These are phyloP conservation scores for Geotrichum australiense DNA, from an alignment of 1,139 yeast species.

Conservation along the genomic window DNA sequence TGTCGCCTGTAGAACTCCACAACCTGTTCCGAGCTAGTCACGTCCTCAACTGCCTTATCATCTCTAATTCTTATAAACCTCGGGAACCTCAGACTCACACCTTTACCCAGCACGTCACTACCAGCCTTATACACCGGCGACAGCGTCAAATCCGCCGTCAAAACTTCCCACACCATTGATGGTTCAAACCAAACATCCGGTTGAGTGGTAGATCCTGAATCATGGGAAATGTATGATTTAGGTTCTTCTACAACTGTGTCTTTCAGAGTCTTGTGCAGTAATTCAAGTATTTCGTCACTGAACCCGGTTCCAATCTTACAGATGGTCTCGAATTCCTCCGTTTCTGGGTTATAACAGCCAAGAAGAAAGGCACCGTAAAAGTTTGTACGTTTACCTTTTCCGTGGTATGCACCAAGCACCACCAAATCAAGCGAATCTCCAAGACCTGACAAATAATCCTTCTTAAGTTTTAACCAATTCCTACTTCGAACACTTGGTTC, in stretches of 20 bases:
- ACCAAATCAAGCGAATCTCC: slow-evolving; percentile 94
- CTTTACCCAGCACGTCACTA: slow-evolving; percentile 67
- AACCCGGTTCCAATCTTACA: slow-evolving; percentile 98
- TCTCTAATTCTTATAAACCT: slow-evolving; percentile 79
- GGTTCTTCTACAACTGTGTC: slow-evolving; percentile 66
- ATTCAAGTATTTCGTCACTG: slow-evolving; percentile 70
- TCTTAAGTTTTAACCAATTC: slow-evolving; percentile 92
- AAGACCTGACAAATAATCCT: slow-evolving; percentile 76
- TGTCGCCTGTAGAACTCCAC: slow-evolving; percentile 83
- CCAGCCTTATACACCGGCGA: slow-evolving; percentile 94
- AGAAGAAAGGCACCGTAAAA: slow-evolving; percentile 88
- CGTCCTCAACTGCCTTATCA: slow-evolving; percentile 83
- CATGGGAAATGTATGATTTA: slow-evolving; percentile 64
- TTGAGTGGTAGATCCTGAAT: slow-evolving; percentile 44
- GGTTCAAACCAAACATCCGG: slow-evolving; percentile 99
- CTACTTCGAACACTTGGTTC: slow-evolving; percentile 94
- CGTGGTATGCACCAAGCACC: slow-evolving; percentile 90
- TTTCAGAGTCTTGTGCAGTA: slow-evolving; percentile 52
- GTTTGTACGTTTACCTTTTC: slow-evolving; percentile 92
- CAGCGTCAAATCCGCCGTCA: slow-evolving; percentile 88
- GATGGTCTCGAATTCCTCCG: slow-evolving; percentile 89
- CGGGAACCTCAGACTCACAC: slow-evolving; percentile 87
- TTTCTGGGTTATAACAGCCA: slow-evolving; percentile 82
- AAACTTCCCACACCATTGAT: slow-evolving; percentile 74
- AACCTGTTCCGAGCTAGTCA: slow-evolving; percentile 84